These are phyloP conservation scores for Sugiyamaella novakii DNA, from an alignment of 1,139 yeast species.

Conservation along the genomic window DNA sequence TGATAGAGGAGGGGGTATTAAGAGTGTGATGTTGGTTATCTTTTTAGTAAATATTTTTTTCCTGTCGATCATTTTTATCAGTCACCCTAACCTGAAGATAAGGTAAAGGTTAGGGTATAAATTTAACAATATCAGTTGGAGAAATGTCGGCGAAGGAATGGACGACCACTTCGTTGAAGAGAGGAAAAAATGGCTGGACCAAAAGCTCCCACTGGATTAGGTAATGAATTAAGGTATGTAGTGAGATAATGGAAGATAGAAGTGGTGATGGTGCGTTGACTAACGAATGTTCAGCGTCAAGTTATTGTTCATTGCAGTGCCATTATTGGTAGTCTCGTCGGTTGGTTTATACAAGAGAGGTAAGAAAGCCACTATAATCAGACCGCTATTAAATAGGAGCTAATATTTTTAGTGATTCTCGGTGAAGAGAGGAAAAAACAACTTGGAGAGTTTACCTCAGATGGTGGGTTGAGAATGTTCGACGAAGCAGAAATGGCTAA, in stretches of 20 bases:
- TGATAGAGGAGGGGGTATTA: not conserved
- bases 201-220: conserved; percentile 5
- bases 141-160: too few relatives aligned
- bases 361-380: conserved; percentile 26
- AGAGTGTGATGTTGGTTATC: not conserved
- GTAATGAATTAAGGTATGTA: conserved; percentile 14
- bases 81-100: conserved; percentile 15
- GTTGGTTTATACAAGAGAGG: conserved; percentile 43
- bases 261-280: too few relatives aligned
- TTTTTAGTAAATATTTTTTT: conserved; percentile 7
- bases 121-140: too few relatives aligned
- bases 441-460: conserved; percentile 52
- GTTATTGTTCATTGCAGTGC: conserved; percentile 47
- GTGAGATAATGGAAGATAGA: too few relatives aligned
- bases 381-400: not conserved
- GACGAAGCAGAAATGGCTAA: conserved; percentile 47
- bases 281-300: conserved; percentile 36
- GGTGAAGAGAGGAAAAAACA: conserved; percentile 53
- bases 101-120: not conserved
- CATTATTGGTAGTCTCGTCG: conserved; percentile 46
- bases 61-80: conserved; percentile 7
- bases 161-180: too few relatives aligned
- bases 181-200: too few relatives aligned
- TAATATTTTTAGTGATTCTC: conserved; percentile 36
- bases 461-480: conserved; percentile 51